Evolutionary conservation across 1,284 basidiomycete species (phyloP).

Genomic region (Wolfiporia cocos): DNA sequence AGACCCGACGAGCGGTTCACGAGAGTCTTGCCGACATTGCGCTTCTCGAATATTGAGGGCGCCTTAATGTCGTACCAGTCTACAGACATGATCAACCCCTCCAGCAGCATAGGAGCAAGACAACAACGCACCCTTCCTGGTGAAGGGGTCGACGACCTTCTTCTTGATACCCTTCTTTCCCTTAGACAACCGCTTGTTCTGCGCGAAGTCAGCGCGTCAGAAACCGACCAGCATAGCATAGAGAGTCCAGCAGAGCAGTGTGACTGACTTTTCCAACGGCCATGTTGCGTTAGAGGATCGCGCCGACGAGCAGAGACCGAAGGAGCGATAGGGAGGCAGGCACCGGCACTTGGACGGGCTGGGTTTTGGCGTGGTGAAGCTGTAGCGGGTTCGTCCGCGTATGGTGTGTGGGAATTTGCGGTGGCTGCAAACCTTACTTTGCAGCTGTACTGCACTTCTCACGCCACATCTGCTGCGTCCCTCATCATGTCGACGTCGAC

Average conservation of each 20-base stretch:
- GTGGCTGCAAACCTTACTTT: slow-evolving; percentile 40
- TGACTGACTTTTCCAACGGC: slow-evolving; percentile 86
- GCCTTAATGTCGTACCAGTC: slow-evolving; percentile 99
- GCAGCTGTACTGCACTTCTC: slow-evolving; percentile 26
- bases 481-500: slow-evolving; percentile 19
- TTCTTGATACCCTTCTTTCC: slow-evolving; percentile 99
- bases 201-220: slow-evolving; percentile 10
- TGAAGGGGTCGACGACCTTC: slow-evolving; percentile 99
- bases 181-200: slow-evolving; percentile 99
- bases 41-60: slow-evolving; percentile 95
- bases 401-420: slow-evolving; percentile 17
- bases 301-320: slow-evolving; percentile 40
- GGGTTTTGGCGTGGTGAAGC: slow-evolving; percentile 34
- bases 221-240: background rate
- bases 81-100: slow-evolving; percentile 31
- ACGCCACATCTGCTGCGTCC: slow-evolving; percentile 37
- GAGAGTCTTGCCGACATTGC: slow-evolving; percentile 98
- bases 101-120: background rate
- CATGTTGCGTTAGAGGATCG: slow-evolving; percentile 50
- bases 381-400: slow-evolving; percentile 21
- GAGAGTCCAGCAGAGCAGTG: too few relatives aligned
- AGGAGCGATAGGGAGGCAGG: slow-evolving; percentile 26
- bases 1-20: slow-evolving; percentile 98
- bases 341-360: slow-evolving; percentile 45
- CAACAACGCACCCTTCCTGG: slow-evolving; percentile 79